Evolutionary conservation across 225 moss, liverwort and hornwort genomes (phyloP).

Genomic region (Bryoerythrophyllum caledonicum): DNA sequence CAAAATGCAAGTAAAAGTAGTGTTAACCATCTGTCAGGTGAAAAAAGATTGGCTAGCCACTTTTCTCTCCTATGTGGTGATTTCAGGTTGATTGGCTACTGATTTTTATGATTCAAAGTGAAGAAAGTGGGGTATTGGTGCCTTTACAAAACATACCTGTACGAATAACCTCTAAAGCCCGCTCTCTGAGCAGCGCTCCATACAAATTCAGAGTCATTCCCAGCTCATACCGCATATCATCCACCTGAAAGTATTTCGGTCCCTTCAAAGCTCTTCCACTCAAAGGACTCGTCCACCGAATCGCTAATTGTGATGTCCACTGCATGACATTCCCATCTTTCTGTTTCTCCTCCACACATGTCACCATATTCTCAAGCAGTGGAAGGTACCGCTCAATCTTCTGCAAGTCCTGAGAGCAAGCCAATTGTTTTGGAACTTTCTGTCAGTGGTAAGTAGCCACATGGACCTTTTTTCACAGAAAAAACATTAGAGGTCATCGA

Average conservation of each 20-base stretch:
- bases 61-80: too few relatives aligned
- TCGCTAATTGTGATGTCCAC: slow-evolving; percentile 75
- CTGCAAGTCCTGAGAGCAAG: slow-evolving; percentile 65
- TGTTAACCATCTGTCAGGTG: too few relatives aligned
- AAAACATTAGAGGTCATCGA: neutral
- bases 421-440: neutral
- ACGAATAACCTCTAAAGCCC: slow-evolving; percentile 74
- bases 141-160: slow-evolving; percentile 46
- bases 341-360: slow-evolving; percentile 51
- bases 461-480: neutral
- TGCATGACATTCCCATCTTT: slow-evolving; percentile 47
- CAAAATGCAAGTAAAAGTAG: too few relatives aligned
- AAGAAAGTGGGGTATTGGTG: too few relatives aligned
- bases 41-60: too few relatives aligned
- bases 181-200: slow-evolving; percentile 76
- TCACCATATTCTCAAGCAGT: slow-evolving; percentile 74
- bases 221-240: slow-evolving; percentile 85
- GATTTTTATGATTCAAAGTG: too few relatives aligned
- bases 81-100: too few relatives aligned
- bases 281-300: slow-evolving; percentile 89
- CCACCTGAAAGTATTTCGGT: slow-evolving; percentile 68
- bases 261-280: slow-evolving; percentile 57
- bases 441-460: slow-evolving; percentile 40
- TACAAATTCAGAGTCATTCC: slow-evolving; percentile 82
- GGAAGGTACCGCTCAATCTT: slow-evolving; percentile 82